These are phyloP conservation scores for Pythium scleroteichum DNA, from an alignment of 352 stramenopile species.

Conservation along the genomic window DNA sequence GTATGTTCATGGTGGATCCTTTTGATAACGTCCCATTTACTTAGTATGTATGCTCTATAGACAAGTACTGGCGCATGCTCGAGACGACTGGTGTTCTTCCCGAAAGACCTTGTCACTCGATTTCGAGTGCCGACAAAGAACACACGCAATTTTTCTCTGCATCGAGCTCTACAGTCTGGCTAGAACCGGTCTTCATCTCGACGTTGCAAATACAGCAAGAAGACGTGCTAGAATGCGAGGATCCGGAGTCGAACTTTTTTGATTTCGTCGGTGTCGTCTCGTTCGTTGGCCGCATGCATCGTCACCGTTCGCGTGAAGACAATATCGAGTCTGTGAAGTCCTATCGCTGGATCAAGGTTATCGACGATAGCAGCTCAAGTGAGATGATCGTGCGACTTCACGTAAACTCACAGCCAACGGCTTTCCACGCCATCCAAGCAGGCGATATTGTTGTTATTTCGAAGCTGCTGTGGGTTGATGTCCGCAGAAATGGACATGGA, in stretches of 20 bases:
- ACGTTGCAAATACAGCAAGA: constrained; percentile 37
- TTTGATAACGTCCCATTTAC: background rate
- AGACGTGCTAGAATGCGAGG: background rate
- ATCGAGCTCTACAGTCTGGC: constrained; percentile 31
- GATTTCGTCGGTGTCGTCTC: constrained; percentile 69
- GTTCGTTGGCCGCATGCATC: constrained; percentile 46
- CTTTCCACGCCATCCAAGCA: constrained; percentile 50
- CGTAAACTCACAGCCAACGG: constrained; percentile 43
- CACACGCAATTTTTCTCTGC: background rate
- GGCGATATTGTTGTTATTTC: constrained; percentile 55
- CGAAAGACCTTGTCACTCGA: constrained; percentile 9
- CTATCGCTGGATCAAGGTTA: constrained; percentile 65
- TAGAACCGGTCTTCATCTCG: constrained; percentile 47
- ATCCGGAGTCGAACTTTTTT: constrained; percentile 41
- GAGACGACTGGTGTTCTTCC: constrained; percentile 34
- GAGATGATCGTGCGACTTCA: constrained; percentile 51
- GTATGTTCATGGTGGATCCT: background rate
- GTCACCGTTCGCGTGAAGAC: constrained; percentile 12
- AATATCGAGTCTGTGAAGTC: background rate
- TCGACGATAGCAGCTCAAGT: constrained; percentile 46
- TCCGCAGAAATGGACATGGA: background rate
- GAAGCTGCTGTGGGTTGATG: constrained; percentile 48
- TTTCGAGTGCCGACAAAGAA: background rate
- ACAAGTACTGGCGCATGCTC: constrained; percentile 61
- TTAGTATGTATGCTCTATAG: constrained; percentile 22